Percentiles rank a stretch among this genome's conserved stretches.
Conservation (phyloP, 73 alveolate species). For the Tetrahymena elliotti region DNA sequence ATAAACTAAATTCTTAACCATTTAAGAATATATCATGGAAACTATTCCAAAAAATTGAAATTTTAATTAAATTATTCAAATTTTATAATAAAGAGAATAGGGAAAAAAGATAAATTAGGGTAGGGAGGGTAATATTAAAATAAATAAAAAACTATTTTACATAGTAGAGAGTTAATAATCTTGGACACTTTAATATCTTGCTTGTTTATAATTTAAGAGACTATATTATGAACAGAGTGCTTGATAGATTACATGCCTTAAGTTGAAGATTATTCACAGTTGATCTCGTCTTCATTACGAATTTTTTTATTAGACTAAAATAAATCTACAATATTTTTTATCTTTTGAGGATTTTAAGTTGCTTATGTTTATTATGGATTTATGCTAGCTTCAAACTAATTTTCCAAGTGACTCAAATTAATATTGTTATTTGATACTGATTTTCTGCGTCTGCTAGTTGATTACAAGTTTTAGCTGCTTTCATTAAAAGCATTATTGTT, state of each 20-base stretch:
- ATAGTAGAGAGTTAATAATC: background rate
- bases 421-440: too few relatives aligned
- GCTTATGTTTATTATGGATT: background rate
- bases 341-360: background rate
- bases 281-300: background rate
- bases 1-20: too few relatives aligned
- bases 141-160: too few relatives aligned
- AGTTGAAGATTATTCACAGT: background rate
- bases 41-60: background rate
- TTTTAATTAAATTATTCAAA: too few relatives aligned
- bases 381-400: background rate
- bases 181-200: background rate
- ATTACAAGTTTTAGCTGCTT: too few relatives aligned
- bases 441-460: background rate
- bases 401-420: background rate
- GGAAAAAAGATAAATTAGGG: too few relatives aligned
- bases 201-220: background rate
- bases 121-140: too few relatives aligned
- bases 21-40: background rate
- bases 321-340: background rate
- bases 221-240: background rate
- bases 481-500: background rate
- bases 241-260: background rate
- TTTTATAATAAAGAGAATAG: too few relatives aligned
- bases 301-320: background rate